Evolutionary conservation across 805 yeast genomes (phyloP), one percentile per base, ranked within the genome.

Genomic region (Wickerhamiella occidentalis): DNA sequence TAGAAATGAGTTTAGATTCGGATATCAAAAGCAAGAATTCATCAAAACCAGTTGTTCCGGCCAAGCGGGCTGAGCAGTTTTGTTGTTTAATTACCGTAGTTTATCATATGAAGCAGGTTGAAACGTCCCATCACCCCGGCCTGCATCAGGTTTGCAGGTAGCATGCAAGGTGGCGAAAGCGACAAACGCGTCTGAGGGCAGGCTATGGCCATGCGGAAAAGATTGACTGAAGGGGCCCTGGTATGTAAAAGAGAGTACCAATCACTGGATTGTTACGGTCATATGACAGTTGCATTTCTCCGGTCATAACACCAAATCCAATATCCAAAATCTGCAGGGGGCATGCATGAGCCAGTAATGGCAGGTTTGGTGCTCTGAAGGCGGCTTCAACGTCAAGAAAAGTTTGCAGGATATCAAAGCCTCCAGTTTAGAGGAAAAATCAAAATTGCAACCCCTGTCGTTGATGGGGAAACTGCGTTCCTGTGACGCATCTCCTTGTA

Each of bases 401-500:
- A 13, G 7, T 19, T 12, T 5, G 25, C 8, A 3, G 26, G n/a
- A 37, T 2, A 3, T 6, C 7, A 37, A 19, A 11, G 3, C n/a
- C 41, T 8, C n/a, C n/a, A 37, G 6, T 19, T 19, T 19, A 18
- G 3, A 8, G 15, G n/a, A 6, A 19, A 19, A 37, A 37, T 11
- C 19, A 11, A 37, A 19, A 19, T 37, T 19, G 26, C 4, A 12
- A 11, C 44, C 29, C 19, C 44, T 40, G 29, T 17, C 29, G 47
- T 45, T 45, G 47, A 45, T 25, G 33, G 47, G 47, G 47, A 45
- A 45, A 45, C 47, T 28, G 40, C 47, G 40, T 45, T 22, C 47
- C 35, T 33, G 38, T 35, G 23, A 33, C 17, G 47, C 47, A 45
- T 40, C 44, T 23, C 44, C 33, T 35, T 15, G 40, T 29, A 25